Evolutionary conservation across 2,329 filamentous ascomycete species (phyloP).

Genomic region (Thelonectria blattea): DNA sequence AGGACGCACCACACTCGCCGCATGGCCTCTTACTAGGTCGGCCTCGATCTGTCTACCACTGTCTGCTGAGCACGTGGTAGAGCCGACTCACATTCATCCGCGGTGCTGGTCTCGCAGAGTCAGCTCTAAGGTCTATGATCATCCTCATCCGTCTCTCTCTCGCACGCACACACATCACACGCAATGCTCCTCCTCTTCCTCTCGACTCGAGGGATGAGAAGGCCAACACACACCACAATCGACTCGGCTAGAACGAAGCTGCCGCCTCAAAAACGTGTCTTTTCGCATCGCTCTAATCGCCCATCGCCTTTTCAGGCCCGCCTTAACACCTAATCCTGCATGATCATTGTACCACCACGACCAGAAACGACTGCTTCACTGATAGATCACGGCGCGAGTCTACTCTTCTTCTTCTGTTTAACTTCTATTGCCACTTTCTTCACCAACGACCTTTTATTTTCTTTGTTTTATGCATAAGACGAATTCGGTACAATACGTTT

Average conservation of each 20-base stretch:
- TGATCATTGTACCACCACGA: constrained; percentile 39
- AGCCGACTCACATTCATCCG: constrained; percentile 25
- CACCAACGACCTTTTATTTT: constrained; percentile 17
- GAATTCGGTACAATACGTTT: constrained; percentile 20
- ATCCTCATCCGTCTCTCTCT: constrained; percentile 12
- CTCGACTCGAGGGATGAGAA: neutral
- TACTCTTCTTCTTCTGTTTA: constrained; percentile 28
- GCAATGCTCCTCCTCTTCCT: constrained; percentile 12
- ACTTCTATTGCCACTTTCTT: constrained; percentile 29
- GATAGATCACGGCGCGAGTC: constrained; percentile 37
- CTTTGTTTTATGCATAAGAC: constrained; percentile 36
- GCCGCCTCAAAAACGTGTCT: constrained; percentile 21
- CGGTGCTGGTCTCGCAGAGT: constrained; percentile 38
- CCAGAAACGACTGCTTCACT: constrained; percentile 38
- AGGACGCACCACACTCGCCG: constrained; percentile 62
- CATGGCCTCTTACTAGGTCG: constrained; percentile 67
- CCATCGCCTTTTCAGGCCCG: constrained; percentile 13
- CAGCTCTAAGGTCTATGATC: constrained; percentile 32
- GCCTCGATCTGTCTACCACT: constrained; percentile 27
- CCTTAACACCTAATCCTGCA: constrained; percentile 31
- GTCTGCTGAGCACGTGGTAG: constrained; percentile 38
- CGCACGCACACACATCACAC: constrained; percentile 24
- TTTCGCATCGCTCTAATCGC: constrained; percentile 14
- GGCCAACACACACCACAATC: constrained; percentile 24
- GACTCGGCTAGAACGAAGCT: constrained; percentile 21